Conservation (phyloP, 306 rosid genomes). For the Vigna nakashimae region DNA sequence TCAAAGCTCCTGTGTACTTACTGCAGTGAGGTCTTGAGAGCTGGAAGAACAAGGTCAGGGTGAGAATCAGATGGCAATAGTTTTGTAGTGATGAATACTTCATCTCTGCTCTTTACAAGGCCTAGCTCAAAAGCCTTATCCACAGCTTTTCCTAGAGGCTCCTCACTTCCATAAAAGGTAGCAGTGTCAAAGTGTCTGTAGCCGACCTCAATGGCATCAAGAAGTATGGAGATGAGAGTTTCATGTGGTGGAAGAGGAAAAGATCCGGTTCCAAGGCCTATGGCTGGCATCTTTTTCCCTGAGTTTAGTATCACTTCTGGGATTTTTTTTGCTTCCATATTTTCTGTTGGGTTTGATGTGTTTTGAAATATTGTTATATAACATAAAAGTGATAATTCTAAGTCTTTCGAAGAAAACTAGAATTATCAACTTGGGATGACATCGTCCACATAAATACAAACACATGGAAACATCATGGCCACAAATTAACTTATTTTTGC, state of each 20-base stretch:
- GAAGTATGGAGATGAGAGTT: conserved; percentile 24
- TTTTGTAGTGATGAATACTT: conserved; percentile 66
- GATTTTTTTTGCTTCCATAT: conserved; percentile 39
- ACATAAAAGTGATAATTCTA: background rate
- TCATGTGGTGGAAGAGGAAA: conserved; percentile 41
- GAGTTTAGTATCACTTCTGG: conserved; percentile 46
- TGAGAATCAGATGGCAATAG: conserved; percentile 54
- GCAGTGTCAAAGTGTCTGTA: conserved; percentile 52
- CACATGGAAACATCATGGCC: too few relatives aligned
- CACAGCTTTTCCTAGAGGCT: conserved; percentile 53
- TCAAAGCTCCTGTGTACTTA: background rate
- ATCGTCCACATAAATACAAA: too few relatives aligned
- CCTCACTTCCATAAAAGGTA: conserved; percentile 47
- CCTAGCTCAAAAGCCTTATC: conserved; percentile 49
- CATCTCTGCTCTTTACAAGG: conserved; percentile 49
- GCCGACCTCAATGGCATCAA: conserved; percentile 41
- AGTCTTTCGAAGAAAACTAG: background rate
- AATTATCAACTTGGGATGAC: too few relatives aligned
- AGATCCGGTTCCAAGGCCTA: conserved; percentile 46
- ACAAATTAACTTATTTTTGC: too few relatives aligned
- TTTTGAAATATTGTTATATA: background rate
- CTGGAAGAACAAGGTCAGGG: conserved; percentile 60
- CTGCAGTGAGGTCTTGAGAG: conserved; percentile 58
- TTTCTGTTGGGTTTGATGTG: background rate
- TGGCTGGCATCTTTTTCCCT: conserved; percentile 43